These are phyloP conservation scores for Fusarium domesticum DNA, from an alignment of 2,329 filamentous ascomycete genomes.

Conservation along the genomic window DNA sequence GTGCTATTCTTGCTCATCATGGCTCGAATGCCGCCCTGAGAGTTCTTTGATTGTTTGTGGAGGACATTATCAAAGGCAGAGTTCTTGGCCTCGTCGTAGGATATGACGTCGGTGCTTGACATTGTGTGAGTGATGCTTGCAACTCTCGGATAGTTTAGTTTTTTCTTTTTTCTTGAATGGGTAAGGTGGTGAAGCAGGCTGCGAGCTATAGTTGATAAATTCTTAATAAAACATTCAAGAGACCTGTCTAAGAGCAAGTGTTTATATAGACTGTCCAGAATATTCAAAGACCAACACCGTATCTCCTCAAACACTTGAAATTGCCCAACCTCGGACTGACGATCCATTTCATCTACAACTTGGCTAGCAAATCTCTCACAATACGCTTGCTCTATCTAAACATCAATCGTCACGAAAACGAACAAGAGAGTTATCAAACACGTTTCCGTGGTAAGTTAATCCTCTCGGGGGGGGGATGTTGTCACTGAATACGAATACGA, in stretches of 20 bases:
- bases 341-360: background rate
- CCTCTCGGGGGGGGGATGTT: background rate
- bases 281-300: background rate
- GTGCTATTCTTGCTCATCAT: slow-evolving; percentile 73
- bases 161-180: too few species aligned
- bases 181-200: background rate
- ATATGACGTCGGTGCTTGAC: slow-evolving; percentile 56
- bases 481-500: slow-evolving; percentile 11
- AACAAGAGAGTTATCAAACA: slow-evolving; percentile 10
- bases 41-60: slow-evolving; percentile 65
- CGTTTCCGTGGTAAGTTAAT: background rate
- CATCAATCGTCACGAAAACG: slow-evolving; percentile 7
- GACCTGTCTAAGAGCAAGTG: background rate
- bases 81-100: slow-evolving; percentile 75
- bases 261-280: background rate
- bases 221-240: background rate
- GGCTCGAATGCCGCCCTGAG: slow-evolving; percentile 67
- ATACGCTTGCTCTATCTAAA: background rate
- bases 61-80: slow-evolving; percentile 80
- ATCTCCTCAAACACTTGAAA: background rate
- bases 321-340: background rate
- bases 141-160: too few species aligned
- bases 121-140: slow-evolving; percentile 11
- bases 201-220: background rate
- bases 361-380: background rate